Evolutionary conservation across 306 rosid genomes (phyloP), one percentile per base, ranked within the genome.

Genomic region (Spatholobus suberectus): DNA sequence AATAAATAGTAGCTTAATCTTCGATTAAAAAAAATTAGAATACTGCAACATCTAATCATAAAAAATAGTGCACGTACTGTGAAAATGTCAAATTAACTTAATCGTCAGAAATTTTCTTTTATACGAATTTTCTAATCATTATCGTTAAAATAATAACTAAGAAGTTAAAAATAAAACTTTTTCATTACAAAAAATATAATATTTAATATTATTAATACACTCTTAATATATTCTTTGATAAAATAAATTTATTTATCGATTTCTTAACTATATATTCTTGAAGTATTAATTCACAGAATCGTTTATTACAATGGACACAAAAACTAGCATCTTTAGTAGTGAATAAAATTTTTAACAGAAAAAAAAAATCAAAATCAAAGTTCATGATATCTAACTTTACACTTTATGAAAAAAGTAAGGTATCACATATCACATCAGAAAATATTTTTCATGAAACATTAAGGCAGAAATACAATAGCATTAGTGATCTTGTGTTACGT

Each of bases 381-480:
- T 5, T 20, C 11, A 46, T n/a, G 15, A 73, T 72, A 8, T 27
- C 23, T 17, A 72, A 72, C 77, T 47, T 47, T 49, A 18, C 62
- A 72, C 63, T 46, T 49, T 32, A 18, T 11, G 4, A 26, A 13
- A 69, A 69, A 41, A 69, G 35, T 24, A 3, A 12, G 12, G 20
- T 21, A 69, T 69, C 54, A 68, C 11, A 68, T 11, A 38, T 68
- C 73, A 41, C 74, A 40, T 69, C 74, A 69, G 34, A 69, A 0
- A 49, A 14, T 14, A 4, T 29, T 8, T 8, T 47, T 15, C 24
- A 49, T n/a, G 44, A 49, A 72, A 72, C 63, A 10, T 72, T 6
- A 68, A 38, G 18, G 5, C 32, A 40, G 7, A 12, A 26, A 27
- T 3, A 58, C 26, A 20, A 8, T 43, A 43, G 24, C 3, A 51